phyloP scores from a whole-genome alignment of 768 basidiomycete genomes.

The Leccinellum luteum region DNA sequence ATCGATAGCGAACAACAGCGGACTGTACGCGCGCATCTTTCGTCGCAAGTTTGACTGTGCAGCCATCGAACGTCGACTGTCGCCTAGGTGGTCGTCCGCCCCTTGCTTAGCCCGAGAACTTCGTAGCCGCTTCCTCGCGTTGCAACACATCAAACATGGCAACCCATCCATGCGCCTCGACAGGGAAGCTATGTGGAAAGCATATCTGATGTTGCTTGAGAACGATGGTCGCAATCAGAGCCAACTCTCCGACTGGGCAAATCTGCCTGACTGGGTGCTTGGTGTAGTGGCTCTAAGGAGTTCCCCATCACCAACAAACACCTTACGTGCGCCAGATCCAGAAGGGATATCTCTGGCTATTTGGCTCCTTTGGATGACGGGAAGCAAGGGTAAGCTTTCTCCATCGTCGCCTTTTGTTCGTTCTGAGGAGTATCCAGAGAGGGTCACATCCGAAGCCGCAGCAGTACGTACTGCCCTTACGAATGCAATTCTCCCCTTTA shows the following conservation, averaged over 20 bases:
- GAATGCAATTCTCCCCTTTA: conserved; percentile 37
- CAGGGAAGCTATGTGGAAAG: conserved; percentile 50
- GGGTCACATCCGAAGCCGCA: conserved; percentile 30
- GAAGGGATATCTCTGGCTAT: conserved; percentile 39
- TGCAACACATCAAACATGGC: conserved; percentile 41
- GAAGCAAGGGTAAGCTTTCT: conserved; percentile 34
- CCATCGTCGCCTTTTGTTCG: background rate
- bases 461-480: conserved; percentile 27
- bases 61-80: conserved; percentile 41
- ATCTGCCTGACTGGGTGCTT: conserved; percentile 28
- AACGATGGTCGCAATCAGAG: conserved; percentile 46
- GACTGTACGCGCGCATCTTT: conserved; percentile 45
- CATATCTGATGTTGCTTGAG: conserved; percentile 53
- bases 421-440: conserved; percentile 30
- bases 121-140: conserved; percentile 38
- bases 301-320: background rate
- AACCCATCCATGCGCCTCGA: conserved; percentile 14
- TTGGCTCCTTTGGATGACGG: conserved; percentile 50
- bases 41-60: conserved; percentile 42
- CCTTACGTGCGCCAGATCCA: conserved; percentile 30
- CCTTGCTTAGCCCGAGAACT: conserved; percentile 43
- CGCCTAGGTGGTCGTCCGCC: conserved; percentile 36
- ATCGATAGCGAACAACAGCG: conserved; percentile 34
- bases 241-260: conserved; percentile 44
- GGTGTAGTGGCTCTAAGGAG: conserved; percentile 14